Evolutionary conservation across 2,329 filamentous ascomycete genomes (phyloP).

Genomic region (Penicillium rolfsii): DNA sequence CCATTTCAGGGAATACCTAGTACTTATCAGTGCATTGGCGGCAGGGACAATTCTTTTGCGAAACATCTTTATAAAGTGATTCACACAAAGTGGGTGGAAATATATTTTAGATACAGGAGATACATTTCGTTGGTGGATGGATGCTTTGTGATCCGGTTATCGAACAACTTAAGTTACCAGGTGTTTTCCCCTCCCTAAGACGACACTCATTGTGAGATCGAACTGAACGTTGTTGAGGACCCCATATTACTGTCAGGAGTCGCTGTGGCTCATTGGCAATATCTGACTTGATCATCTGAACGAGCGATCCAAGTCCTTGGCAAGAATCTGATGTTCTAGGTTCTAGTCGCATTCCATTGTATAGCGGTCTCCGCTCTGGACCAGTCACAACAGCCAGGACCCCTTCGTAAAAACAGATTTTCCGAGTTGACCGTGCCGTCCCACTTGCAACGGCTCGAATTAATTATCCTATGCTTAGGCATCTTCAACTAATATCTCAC

Average conservation of each 20-base stretch:
- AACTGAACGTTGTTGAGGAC: not conserved
- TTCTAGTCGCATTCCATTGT: not conserved
- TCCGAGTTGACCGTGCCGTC: constrained; percentile 6
- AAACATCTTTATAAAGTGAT: too few relatives aligned
- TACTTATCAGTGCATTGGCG: too few relatives aligned
- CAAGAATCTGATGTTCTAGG: not conserved
- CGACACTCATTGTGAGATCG: not conserved
- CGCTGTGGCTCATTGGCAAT: too few relatives aligned
- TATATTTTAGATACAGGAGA: too few relatives aligned
- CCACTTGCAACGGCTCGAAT: constrained; percentile 2
- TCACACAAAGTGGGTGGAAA: too few relatives aligned
- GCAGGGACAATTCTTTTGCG: too few relatives aligned
- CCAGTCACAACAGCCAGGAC: not conserved
- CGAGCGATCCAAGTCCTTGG: not conserved
- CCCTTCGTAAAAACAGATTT: constrained; percentile 17
- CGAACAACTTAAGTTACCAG: too few relatives aligned
- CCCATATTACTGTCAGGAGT: not conserved
- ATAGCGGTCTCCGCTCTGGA: not conserved
- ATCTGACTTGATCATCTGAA: not conserved
- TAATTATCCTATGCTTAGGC: not conserved
- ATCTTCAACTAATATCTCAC: not conserved
- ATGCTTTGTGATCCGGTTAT: too few relatives aligned
- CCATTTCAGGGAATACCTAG: too few relatives aligned
- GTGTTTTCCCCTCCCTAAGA: not conserved
- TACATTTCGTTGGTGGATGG: too few relatives aligned